Evolutionary conservation across 768 basidiomycete species (phyloP).

Genomic region (Tulasnella sp.): DNA sequence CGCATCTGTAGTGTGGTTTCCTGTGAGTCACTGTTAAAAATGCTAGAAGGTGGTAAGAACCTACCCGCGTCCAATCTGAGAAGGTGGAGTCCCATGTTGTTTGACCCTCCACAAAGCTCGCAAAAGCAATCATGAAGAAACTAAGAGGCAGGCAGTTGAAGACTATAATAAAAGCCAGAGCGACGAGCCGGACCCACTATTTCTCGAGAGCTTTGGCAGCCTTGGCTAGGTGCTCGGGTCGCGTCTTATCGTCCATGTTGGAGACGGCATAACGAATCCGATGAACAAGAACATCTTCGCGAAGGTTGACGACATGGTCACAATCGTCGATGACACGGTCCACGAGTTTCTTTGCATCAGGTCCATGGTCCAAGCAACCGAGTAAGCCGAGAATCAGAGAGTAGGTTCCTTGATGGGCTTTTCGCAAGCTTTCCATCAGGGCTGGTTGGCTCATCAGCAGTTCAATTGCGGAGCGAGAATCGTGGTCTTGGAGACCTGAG

Average conservation of each 20-base stretch:
- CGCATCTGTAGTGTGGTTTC: constrained; percentile 46
- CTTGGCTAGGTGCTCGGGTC: constrained; percentile 53
- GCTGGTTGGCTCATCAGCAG: constrained; percentile 75
- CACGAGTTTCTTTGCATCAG: constrained; percentile 80
- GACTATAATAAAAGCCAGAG: background rate
- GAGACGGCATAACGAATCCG: constrained; percentile 84
- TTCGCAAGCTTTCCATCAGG: constrained; percentile 80
- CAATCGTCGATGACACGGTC: constrained; percentile 85
- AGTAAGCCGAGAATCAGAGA: constrained; percentile 85
- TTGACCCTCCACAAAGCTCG: constrained; percentile 72
- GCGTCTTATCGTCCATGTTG: constrained; percentile 57
- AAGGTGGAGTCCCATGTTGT: constrained; percentile 64
- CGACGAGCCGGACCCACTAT: constrained; percentile 54
- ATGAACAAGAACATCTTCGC: constrained; percentile 81
- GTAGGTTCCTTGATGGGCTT: constrained; percentile 89
- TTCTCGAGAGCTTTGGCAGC: constrained; percentile 79
- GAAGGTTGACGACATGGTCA: constrained; percentile 87
- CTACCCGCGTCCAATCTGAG: constrained; percentile 79
- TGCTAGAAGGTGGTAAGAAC: constrained; percentile 26
- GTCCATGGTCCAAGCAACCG: constrained; percentile 86
- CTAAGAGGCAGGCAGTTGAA: constrained; percentile 38
- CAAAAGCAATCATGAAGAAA: constrained; percentile 93
- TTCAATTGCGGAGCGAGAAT: constrained; percentile 75
- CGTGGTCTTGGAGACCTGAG: constrained; percentile 58
- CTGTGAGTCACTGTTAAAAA: background rate